These are phyloP conservation scores for Crotalaria pallida DNA, from an alignment of 306 rosid species.

Conservation along the genomic window DNA sequence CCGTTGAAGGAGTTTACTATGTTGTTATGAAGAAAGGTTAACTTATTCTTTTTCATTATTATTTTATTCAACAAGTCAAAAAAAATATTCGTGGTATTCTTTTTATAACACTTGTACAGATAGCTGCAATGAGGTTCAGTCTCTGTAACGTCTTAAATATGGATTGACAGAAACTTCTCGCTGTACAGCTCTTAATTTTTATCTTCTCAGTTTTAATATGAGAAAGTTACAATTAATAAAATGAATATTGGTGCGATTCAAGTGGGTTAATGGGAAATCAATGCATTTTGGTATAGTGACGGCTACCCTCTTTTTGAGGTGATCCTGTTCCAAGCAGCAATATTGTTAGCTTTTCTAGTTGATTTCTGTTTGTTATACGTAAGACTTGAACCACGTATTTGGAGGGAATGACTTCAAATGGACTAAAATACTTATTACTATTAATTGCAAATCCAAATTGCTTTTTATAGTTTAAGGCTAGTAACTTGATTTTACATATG, in stretches of 20 bases:
- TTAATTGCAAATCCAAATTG: too few species aligned
- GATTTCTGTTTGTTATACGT: too few species aligned
- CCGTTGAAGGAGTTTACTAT: constrained; percentile 3
- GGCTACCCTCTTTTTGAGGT: too few species aligned
- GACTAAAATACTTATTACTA: too few species aligned
- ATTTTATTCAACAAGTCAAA: constrained; percentile 56
- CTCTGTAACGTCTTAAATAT: constrained; percentile 1
- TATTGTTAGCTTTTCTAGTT: too few species aligned
- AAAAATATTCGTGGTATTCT: constrained; percentile 25
- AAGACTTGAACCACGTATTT: too few species aligned
- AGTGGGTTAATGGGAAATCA: not conserved
- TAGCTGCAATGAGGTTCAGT: constrained; percentile 24
- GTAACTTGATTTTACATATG: too few species aligned
- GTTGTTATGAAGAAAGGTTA: constrained; percentile 6
- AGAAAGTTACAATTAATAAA: constrained; percentile 16
- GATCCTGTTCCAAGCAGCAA: too few species aligned
- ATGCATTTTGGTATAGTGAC: not conserved
- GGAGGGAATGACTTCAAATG: too few species aligned
- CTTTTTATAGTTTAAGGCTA: too few species aligned
- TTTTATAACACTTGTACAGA: constrained; percentile 27
- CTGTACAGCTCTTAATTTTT: constrained; percentile 31
- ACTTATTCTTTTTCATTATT: constrained; percentile 32
- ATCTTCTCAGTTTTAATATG: constrained; percentile 25
- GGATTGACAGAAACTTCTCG: not conserved
- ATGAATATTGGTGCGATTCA: constrained; percentile 8